phyloP scores from a whole-genome alignment of 306 rosid species.

The Albizia julibrissin region DNA sequence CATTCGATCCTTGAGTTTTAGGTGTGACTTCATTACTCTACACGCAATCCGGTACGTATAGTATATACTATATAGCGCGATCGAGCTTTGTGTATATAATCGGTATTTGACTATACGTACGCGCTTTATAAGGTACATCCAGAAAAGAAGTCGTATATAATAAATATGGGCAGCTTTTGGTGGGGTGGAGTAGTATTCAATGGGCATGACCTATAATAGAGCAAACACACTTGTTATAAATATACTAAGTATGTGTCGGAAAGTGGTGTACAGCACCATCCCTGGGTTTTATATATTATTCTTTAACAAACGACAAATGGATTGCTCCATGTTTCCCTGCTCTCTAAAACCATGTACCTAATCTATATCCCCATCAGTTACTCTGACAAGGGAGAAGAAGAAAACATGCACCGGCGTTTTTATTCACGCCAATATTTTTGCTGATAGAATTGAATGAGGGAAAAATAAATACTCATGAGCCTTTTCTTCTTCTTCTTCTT shows the following conservation, averaged over 20 bases:
- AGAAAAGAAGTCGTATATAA: no score
- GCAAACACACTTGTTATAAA: background rate
- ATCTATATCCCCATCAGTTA: no score
- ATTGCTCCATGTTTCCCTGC: background rate
- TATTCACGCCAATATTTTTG: no score
- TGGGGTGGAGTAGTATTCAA: background rate
- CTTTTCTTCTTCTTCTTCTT: no score
- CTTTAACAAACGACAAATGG: constrained; percentile 10
- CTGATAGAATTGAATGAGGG: no score
- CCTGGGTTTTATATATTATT: background rate
- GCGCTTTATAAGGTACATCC: no score
- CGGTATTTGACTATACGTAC: background rate
- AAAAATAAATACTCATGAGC: no score
- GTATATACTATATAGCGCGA: no score
- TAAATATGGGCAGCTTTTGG: background rate
- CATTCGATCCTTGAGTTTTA: background rate
- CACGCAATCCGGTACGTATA: background rate
- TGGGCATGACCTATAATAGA: background rate
- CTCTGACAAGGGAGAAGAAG: no score
- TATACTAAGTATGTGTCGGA: constrained; percentile 33
- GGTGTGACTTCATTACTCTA: background rate
- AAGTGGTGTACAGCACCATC: constrained; percentile 43
- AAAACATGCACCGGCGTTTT: no score
- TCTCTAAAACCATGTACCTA: no score
- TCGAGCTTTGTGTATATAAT: no score